These are phyloP conservation scores for Microdochium nivale DNA, from an alignment of 2,329 filamentous ascomycete genomes.

Conservation along the genomic window DNA sequence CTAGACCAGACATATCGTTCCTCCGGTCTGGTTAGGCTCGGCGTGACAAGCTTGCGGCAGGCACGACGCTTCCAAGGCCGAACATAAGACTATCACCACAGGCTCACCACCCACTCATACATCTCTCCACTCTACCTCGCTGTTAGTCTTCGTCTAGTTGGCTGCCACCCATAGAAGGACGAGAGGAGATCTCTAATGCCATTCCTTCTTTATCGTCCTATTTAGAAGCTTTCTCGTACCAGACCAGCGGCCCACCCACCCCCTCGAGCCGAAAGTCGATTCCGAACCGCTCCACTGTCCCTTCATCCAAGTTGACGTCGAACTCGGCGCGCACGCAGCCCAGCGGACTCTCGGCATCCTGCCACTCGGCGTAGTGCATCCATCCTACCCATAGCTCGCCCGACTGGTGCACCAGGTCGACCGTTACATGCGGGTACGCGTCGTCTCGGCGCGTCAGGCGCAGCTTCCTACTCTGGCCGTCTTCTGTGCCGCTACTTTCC, in stretches of 20 bases:
- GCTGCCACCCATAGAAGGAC: too few species aligned
- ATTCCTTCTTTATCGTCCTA: too few species aligned
- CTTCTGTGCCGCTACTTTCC: not conserved
- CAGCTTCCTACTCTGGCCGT: not conserved
- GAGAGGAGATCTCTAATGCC: too few species aligned
- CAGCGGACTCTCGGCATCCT: not conserved
- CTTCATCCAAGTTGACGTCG: slow-evolving; percentile 1
- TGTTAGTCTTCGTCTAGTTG: too few species aligned
- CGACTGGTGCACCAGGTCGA: slow-evolving; percentile 2
- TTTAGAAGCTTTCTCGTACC: slow-evolving; percentile 6
- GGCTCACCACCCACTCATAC: too few species aligned
- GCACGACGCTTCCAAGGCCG: too few species aligned
- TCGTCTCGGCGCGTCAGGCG: not conserved
- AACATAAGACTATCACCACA: too few species aligned
- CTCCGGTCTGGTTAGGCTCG: too few species aligned
- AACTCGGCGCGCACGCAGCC: slow-evolving; percentile 5
- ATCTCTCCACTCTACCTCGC: too few species aligned
- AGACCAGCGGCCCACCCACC: slow-evolving; percentile 4
- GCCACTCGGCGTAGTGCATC: not conserved
- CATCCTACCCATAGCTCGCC: slow-evolving; percentile 4
- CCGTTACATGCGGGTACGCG: not conserved
- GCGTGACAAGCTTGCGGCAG: too few species aligned
- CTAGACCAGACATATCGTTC: too few species aligned
- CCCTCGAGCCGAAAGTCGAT: slow-evolving; percentile 3
- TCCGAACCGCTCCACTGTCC: slow-evolving; percentile 4